Percentiles rank a stretch among this genome's conserved stretches.
Evolutionary conservation across 2,329 filamentous ascomycete species (phyloP).

Genomic region (Didymella pomorum): DNA sequence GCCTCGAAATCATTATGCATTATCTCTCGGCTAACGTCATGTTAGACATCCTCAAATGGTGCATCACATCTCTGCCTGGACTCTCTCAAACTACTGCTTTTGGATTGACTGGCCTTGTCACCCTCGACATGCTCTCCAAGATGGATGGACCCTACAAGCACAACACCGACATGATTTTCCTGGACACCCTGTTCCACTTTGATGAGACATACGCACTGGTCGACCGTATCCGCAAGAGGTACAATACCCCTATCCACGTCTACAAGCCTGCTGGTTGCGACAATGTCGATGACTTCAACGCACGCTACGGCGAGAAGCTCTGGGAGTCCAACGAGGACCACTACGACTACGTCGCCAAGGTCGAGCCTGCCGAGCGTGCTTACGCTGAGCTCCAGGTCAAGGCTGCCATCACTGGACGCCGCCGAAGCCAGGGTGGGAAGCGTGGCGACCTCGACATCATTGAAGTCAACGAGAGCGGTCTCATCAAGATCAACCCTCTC

Average conservation of each 20-base stretch:
- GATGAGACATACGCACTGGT: constrained; percentile 60
- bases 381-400: constrained; percentile 87
- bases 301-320: constrained; percentile 79
- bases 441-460: constrained; percentile 89
- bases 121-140: constrained; percentile 75
- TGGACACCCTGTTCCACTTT: constrained; percentile 64
- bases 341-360: constrained; percentile 97
- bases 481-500: constrained; percentile 97
- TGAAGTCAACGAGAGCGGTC: constrained; percentile 87
- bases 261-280: constrained; percentile 84
- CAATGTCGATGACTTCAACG: constrained; percentile 78
- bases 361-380: constrained; percentile 92
- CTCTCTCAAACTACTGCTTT: constrained; percentile 69
- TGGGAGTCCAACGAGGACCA: constrained; percentile 88
- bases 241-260: constrained; percentile 82
- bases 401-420: constrained; percentile 89
- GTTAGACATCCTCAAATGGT: constrained; percentile 87
- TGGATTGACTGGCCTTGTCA: constrained; percentile 60
- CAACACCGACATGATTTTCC: constrained; percentile 61
- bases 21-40: constrained; percentile 34
- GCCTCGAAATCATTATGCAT: neutral
- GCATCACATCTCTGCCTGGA: constrained; percentile 86
- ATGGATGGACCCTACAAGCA: constrained; percentile 68
- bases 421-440: constrained; percentile 91
- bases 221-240: constrained; percentile 75